Conservation (phyloP, 257 asterid species). For the Nicotiana sylvestris region DNA sequence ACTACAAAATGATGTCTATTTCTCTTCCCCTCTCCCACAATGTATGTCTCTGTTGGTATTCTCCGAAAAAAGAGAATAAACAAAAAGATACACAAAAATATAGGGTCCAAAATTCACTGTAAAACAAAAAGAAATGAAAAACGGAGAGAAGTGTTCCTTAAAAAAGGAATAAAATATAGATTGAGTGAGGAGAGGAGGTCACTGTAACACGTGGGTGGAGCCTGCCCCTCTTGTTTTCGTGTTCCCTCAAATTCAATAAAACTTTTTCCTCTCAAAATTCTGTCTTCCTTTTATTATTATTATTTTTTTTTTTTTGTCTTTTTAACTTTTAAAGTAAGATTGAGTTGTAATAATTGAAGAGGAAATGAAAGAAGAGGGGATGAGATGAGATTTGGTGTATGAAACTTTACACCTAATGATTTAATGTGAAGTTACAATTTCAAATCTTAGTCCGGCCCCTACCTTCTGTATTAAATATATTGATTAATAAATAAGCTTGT, state of each 20-base stretch:
- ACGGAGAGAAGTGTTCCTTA: background rate
- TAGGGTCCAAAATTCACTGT: conserved; percentile 10
- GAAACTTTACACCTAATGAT: background rate
- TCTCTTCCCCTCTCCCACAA: background rate
- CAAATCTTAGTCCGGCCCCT: too few relatives aligned
- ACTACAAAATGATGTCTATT: background rate
- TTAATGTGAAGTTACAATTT: background rate
- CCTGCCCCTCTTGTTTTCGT: background rate
- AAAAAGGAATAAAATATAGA: background rate
- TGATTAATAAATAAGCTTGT: background rate
- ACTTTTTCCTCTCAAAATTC: background rate
- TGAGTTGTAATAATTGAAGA: too few relatives aligned
- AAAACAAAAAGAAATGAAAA: background rate
- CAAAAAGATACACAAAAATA: background rate
- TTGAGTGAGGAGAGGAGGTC: background rate
- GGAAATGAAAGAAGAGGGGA: background rate
- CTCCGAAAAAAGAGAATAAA: background rate
- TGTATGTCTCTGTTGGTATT: background rate
- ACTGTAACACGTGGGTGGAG: conserved; percentile 12
- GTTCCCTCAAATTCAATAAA: background rate
- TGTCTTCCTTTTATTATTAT: background rate
- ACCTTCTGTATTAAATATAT: background rate
- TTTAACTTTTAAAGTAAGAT: background rate
- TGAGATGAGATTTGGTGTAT: background rate
- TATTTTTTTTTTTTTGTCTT: background rate